A percentile compares a stretch with the other conserved stretches of the same genome.
phyloP scores from a whole-genome alignment of 148 eudicot species.

The Heliamphora exappendiculata region DNA sequence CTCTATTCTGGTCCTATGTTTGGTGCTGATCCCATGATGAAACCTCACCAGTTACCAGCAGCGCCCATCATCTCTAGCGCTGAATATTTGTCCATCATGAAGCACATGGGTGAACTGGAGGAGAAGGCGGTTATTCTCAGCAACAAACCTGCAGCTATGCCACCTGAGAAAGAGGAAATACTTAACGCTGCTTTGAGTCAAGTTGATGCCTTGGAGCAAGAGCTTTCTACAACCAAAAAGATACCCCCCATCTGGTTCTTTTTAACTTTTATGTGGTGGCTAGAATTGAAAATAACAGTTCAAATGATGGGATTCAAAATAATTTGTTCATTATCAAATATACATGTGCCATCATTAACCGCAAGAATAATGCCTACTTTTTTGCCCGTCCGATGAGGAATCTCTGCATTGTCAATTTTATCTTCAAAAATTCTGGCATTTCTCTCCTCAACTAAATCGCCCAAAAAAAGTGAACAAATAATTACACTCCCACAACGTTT shows the following conservation, averaged over 20 bases:
- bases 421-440: too few relatives aligned
- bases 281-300: background rate
- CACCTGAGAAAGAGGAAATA: slow-evolving; percentile 91
- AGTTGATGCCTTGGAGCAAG: slow-evolving; percentile 62
- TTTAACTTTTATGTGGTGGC: background rate
- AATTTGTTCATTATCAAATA: background rate
- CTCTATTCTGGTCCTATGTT: slow-evolving; percentile 44
- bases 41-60: slow-evolving; percentile 25
- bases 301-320: background rate
- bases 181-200: slow-evolving; percentile 62
- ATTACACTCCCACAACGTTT: too few relatives aligned
- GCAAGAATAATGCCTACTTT: background rate
- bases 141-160: slow-evolving; percentile 45
- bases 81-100: slow-evolving; percentile 68
- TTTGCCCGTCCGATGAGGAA: too few relatives aligned
- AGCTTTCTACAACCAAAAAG: slow-evolving; percentile 68
- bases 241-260: slow-evolving; percentile 20
- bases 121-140: slow-evolving; percentile 57
- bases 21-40: slow-evolving; percentile 27
- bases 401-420: too few relatives aligned
- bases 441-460: too few relatives aligned
- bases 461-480: too few relatives aligned
- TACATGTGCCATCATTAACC: background rate
- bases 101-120: slow-evolving; percentile 82
- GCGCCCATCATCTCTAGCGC: slow-evolving; percentile 34